These are phyloP conservation scores for Trichoderma sp. DNA, from an alignment of 2,329 filamentous ascomycete species.

Conservation along the genomic window DNA sequence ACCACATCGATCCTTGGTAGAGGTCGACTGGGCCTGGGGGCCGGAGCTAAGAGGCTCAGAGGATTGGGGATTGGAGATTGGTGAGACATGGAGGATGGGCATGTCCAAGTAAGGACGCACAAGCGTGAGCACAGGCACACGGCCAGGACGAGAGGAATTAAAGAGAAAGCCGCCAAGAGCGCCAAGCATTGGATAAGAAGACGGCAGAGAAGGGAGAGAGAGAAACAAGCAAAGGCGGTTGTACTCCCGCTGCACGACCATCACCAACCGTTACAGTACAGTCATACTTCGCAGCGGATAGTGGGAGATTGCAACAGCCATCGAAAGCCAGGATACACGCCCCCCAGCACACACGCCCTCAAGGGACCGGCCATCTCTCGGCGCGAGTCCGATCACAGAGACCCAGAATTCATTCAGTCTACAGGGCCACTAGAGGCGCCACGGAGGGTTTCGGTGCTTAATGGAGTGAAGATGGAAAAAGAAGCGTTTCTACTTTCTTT, in stretches of 20 bases:
- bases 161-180: constrained; percentile 5
- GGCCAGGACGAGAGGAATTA: not conserved
- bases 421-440: constrained; percentile 11
- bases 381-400: constrained; percentile 20
- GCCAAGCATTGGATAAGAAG: constrained; percentile 1
- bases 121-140: not conserved
- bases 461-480: not conserved
- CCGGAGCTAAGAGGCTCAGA: constrained; percentile 1
- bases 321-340: not conserved
- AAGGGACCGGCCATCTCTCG: constrained; percentile 16
- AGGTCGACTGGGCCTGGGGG: constrained; percentile 2
- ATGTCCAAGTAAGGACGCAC: not conserved
- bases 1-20: constrained; percentile 17
- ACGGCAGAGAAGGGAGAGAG: not conserved
- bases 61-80: not conserved
- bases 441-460: constrained; percentile 1
- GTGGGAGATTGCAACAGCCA: not conserved
- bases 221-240: not conserved
- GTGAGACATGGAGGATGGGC: constrained; percentile 13
- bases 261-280: too few species aligned
- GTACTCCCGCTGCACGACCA: not conserved
- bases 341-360: not conserved
- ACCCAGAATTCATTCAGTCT: not conserved
- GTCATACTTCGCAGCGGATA: too few species aligned
- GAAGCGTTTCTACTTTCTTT: not conserved